Percentiles rank a stretch among this genome's conserved stretches.
Evolutionary conservation across 1,284 basidiomycete species (phyloP).

Genomic region (Inonotus obliquus): DNA sequence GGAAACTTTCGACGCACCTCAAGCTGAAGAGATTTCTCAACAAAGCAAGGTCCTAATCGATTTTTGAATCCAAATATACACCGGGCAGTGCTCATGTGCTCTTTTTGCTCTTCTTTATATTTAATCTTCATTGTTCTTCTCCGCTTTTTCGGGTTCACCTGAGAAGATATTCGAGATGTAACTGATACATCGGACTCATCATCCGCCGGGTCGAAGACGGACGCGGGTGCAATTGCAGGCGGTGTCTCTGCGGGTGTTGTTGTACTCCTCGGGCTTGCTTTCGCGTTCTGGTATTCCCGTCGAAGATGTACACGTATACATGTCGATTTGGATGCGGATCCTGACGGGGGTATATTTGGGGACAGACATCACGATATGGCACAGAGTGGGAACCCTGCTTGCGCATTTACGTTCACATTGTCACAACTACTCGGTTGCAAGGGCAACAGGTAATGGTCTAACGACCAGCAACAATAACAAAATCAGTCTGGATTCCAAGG

Average conservation of each 20-base stretch:
- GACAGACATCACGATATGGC: background rate
- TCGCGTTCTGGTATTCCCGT: slow-evolving; percentile 4
- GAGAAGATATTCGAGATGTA: slow-evolving; percentile 13
- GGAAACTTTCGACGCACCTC: slow-evolving; percentile 7
- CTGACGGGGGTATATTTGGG: background rate
- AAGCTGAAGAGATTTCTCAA: slow-evolving; percentile 9
- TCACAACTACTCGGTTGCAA: background rate
- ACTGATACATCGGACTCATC: slow-evolving; percentile 1
- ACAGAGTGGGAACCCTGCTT: background rate
- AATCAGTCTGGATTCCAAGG: background rate
- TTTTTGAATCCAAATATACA: background rate
- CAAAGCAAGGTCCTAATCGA: slow-evolving; percentile 9
- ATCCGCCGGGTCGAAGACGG: background rate
- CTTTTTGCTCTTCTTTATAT: background rate
- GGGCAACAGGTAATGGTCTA: background rate
- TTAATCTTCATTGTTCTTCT: background rate
- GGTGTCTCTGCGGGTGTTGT: slow-evolving; percentile 12
- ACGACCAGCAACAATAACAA: background rate
- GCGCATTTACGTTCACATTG: background rate
- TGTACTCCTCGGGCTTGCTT: background rate
- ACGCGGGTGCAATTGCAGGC: slow-evolving; percentile 15
- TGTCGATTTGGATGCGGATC: slow-evolving; percentile 6
- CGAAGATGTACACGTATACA: background rate
- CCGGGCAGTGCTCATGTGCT: background rate
- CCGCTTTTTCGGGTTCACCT: background rate